A percentile compares a stretch with the other conserved stretches of the same genome.
Conservation (phyloP, 495 filamentous ascomycete genomes). For the Oidiodendron maius region DNA sequence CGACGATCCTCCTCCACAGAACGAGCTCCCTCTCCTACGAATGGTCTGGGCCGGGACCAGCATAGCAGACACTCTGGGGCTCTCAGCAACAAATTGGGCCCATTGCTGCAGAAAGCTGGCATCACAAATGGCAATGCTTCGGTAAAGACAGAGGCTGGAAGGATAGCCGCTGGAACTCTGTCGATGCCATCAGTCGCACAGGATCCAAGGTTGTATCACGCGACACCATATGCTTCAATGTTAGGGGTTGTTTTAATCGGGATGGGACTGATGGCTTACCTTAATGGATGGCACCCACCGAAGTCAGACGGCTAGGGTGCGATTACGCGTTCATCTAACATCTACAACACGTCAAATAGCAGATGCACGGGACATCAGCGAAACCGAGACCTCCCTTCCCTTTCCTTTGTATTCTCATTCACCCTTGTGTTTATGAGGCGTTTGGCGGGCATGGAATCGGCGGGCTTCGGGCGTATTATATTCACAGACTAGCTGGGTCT, state of each 20-base stretch:
- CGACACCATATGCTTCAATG: slow-evolving; percentile 80
- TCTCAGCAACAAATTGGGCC: neutral
- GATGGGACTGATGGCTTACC: slow-evolving; percentile 86
- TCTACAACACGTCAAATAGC: no score
- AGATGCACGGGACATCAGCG: no score
- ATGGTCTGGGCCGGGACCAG: neutral
- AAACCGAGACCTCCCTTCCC: no score
- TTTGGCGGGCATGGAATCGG: no score
- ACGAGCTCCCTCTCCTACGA: slow-evolving; percentile 10
- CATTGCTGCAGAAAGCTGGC: slow-evolving; percentile 9
- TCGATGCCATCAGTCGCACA: slow-evolving; percentile 31
- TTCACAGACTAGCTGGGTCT: no score
- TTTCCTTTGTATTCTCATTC: no score
- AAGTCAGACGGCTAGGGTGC: no score
- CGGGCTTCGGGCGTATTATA: no score
- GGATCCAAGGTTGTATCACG: slow-evolving; percentile 50
- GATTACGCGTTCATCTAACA: no score
- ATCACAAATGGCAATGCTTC: slow-evolving; percentile 36
- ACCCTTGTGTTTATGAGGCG: no score
- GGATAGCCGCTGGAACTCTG: slow-evolving; percentile 24
- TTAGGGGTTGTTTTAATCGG: slow-evolving; percentile 85
- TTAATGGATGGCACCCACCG: slow-evolving; percentile 56
- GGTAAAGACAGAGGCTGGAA: slow-evolving; percentile 20
- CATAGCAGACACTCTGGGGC: slow-evolving; percentile 2
- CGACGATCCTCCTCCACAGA: slow-evolving; percentile 24